Base-by-base conservation (phyloP, 768 basidiomycete species). In the Russula emetica region DNA sequence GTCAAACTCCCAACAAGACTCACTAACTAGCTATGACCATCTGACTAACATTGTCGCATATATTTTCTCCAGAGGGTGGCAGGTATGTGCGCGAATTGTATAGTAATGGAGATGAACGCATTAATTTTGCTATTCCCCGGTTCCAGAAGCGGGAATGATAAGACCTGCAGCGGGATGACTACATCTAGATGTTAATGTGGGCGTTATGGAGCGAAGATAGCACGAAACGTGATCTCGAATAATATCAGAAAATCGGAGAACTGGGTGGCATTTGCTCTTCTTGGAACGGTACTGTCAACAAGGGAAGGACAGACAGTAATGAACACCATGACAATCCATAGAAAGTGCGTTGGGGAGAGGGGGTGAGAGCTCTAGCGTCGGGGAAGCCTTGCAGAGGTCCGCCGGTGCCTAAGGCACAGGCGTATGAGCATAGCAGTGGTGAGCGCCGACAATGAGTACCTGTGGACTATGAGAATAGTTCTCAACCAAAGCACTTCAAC, bases 371-470 rank as follows among this genome's bases (percentile, higher is more conserved):
- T 54, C 28, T 57, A 54, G 62, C 76, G 83, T 53, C 88, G 83
- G 55, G 88, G 89, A 69, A 91, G 76, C 49, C 77, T 67, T 66
- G 75, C 70, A 73, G 80, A 73, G 5, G 72, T 72, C 69, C 77
- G 79, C 68, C 83, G 83, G 69, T 84, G 84, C 70, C 83, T 85
- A 40, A 83, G 63, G 53, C 92, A 71, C 32, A 92, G 76, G 18
- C 86, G 83, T 47, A 81, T 76, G 64, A 94, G 89, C 92, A 97
- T 94, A 63, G 85, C 78, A 2, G 87, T 78, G 0, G 95, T 98
- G 55, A 94, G 83, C 5, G 82, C 87, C 2, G 92, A 95, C 3
- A 98, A 78, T 1, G 93, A 85, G 77, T 91, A 94, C 95, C 95
- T 97, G 69, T 55, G 45, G 13, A 51, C 8, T 32, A 4, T 61